phyloP scores from a whole-genome alignment of 306 rosid genomes.

The Luffa aegyptiaca region DNA sequence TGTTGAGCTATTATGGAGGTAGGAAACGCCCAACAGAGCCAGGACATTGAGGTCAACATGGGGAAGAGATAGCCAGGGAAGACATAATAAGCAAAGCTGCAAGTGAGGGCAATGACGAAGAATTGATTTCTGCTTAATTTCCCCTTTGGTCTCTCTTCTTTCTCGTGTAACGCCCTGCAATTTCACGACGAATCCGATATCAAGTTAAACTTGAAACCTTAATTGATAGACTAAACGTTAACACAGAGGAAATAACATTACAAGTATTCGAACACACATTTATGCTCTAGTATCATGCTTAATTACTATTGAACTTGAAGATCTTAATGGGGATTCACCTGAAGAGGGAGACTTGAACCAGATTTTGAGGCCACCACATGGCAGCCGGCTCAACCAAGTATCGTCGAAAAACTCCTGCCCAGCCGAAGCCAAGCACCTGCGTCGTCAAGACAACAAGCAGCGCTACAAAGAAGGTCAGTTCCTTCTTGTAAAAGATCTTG shows the following conservation, averaged over 20 bases:
- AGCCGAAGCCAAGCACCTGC: constrained; percentile 62
- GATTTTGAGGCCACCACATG: constrained; percentile 93
- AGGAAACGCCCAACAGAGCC: constrained; percentile 77
- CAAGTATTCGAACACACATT: background rate
- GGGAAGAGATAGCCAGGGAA: constrained; percentile 72
- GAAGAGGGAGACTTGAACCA: constrained; percentile 81
- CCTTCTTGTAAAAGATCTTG: constrained; percentile 32
- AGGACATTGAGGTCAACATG: constrained; percentile 57
- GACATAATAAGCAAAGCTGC: constrained; percentile 70
- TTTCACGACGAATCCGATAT: background rate
- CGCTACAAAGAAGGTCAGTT: constrained; percentile 22
- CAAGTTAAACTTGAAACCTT: background rate
- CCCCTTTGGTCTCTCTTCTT: constrained; percentile 48
- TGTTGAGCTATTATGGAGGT: constrained; percentile 58
- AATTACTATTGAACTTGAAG: too few species aligned
- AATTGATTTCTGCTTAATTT: constrained; percentile 50
- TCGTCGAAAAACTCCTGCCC: constrained; percentile 76
- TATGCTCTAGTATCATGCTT: too few species aligned
- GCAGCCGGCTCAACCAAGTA: constrained; percentile 76
- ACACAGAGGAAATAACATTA: background rate
- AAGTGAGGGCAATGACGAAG: constrained; percentile 54
- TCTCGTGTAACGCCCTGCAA: constrained; percentile 68
- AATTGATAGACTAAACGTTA: background rate
- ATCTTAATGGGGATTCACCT: constrained; percentile 19
- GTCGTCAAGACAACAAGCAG: constrained; percentile 34